Evolutionary conservation across 257 asterid species (phyloP).

Genomic region (Hygrophila difformis): DNA sequence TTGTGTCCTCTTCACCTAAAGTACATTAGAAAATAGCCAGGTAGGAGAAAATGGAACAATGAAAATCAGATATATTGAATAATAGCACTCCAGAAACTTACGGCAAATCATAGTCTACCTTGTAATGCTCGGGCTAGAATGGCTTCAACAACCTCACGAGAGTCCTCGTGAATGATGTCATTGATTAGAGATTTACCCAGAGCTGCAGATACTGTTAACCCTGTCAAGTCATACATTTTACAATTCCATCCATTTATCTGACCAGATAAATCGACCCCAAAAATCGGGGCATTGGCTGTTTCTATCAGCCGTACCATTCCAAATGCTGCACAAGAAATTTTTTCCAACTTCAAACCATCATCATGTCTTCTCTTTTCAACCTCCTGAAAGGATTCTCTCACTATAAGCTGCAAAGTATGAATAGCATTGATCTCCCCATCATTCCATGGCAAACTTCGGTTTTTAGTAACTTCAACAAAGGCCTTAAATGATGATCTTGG

Average conservation of each 20-base stretch:
- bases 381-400: constrained; percentile 41
- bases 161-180: constrained; percentile 56
- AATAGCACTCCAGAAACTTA: background rate
- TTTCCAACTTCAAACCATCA: constrained; percentile 26
- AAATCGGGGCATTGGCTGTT: constrained; percentile 51
- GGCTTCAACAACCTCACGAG: constrained; percentile 43
- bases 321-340: constrained; percentile 39
- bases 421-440: constrained; percentile 82
- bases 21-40: background rate
- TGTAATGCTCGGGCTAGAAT: constrained; percentile 52
- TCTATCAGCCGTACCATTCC: constrained; percentile 56
- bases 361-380: constrained; percentile 20
- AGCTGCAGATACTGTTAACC: constrained; percentile 47
- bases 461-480: constrained; percentile 83
- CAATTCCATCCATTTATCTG: constrained; percentile 48
- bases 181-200: constrained; percentile 58
- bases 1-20: constrained; percentile 53
- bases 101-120: constrained; percentile 29
- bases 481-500: constrained; percentile 90
- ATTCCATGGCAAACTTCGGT: constrained; percentile 86
- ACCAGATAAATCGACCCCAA: constrained; percentile 43
- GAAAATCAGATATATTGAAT: background rate
- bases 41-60: too few relatives aligned
- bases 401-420: constrained; percentile 64
- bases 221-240: constrained; percentile 46